Percentiles rank a stretch among this genome's conserved stretches.
These are phyloP conservation scores for Paraphaeosphaeria minitans DNA, from an alignment of 2,329 filamentous ascomycete species.

Conservation along the genomic window DNA sequence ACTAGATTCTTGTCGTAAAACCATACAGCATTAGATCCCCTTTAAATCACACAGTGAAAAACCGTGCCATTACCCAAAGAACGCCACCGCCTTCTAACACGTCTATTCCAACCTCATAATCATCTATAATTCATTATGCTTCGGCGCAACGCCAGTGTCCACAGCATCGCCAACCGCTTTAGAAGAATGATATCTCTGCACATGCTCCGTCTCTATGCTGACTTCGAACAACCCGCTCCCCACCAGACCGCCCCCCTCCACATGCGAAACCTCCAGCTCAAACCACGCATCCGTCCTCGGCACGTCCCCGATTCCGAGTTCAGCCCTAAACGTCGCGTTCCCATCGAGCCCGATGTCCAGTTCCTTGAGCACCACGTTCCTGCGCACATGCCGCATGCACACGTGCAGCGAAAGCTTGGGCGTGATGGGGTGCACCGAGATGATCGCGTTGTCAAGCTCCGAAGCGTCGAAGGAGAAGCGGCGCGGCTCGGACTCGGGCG, in stretches of 20 bases:
- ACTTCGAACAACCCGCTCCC: constrained; percentile 30
- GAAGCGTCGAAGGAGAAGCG: constrained; percentile 28
- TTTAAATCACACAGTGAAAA: too few relatives aligned
- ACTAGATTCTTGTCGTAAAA: background rate
- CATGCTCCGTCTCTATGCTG: constrained; percentile 23
- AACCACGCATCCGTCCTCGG: constrained; percentile 31
- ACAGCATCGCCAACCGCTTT: background rate
- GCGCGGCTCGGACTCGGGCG: constrained; percentile 22
- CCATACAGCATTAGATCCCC: background rate
- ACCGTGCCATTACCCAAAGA: background rate
- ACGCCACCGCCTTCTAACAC: background rate
- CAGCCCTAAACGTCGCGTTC: constrained; percentile 23
- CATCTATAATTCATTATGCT: constrained; percentile 5
- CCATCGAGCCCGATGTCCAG: constrained; percentile 22
- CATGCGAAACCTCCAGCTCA: constrained; percentile 29
- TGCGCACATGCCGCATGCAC: constrained; percentile 23
- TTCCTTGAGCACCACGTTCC: constrained; percentile 24
- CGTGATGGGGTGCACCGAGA: constrained; percentile 25
- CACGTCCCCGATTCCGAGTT: constrained; percentile 23
- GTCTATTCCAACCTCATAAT: background rate
- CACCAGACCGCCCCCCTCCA: constrained; percentile 16
- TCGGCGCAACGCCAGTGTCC: background rate
- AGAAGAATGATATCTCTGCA: background rate
- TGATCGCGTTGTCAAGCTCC: constrained; percentile 19
- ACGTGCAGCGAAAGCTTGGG: constrained; percentile 20